Base-by-base conservation (phyloP, 352 stramenopile genomes). In the Thraustotheca clavata region DNA sequence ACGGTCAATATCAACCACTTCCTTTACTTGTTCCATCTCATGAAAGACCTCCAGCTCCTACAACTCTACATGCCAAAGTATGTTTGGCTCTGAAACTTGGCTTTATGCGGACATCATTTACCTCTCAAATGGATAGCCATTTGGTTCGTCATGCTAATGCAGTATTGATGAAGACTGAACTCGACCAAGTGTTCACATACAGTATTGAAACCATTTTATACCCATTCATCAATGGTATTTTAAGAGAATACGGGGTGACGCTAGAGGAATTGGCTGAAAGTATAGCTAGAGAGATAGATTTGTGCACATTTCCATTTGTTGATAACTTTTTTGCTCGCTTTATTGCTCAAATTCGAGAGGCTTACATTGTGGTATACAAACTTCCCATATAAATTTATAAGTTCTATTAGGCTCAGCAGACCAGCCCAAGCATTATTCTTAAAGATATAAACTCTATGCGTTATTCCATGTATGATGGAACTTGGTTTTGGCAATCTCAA, bases 321-420 rank as follows among this genome's bases (percentile, higher is more conserved):
- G 47, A 65, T 33, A 14, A 43, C 46, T 54, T 65, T 9, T 55
- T 33, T 36, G 41, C 22, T 5, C 39, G 46, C 24, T 65, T 65
- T 55, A 32, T 65, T 6, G 57, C 57, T 11, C 57, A 65, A 33
- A 16, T 65, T 20, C 57, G 57, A 6, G 57, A 65, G 26, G 47
- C 39, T 40, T 65, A 40, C 26, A 65, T 65, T 54, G 38, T 33
- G 26, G 57, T 65, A 54, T 11, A 24, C 3, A 24, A 39, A 46
- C 1, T 43, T n/a, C n/a, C n/a, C n/a, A n/a, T n/a, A n/a, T n/a
- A n/a, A n/a, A n/a, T n/a, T n/a, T n/a, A n/a, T n/a, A n/a, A n/a
- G n/a, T n/a, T n/a, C n/a, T n/a, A n/a, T n/a, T n/a, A n/a, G n/a
- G n/a, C n/a, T n/a, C n/a, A n/a, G n/a, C n/a, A n/a, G n/a, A 8